Base-by-base conservation (phyloP, 139 green algal genomes). In the Chlorokybus atmophyticus region DNA sequence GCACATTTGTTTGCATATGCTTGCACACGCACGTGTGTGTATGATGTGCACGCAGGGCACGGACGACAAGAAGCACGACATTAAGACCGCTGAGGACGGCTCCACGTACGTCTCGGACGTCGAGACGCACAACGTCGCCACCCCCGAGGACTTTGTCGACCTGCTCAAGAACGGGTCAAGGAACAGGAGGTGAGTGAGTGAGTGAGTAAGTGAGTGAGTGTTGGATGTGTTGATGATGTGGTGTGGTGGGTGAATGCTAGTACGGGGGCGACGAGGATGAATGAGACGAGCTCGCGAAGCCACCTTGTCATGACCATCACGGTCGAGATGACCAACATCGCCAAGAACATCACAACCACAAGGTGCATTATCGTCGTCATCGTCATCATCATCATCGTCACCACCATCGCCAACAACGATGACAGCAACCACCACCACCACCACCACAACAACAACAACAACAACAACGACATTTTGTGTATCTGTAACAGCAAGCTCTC, bases 401-500 rank as follows among this genome's bases (percentile, higher is more conserved):
- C 19, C 7, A 29, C 56, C 4, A 65, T 55, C 19, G 42, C 35
- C 23, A 55, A 69, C 44, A 67, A 65, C 51, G 28, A 74, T n/a
- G n/a, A n/a, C n/a, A n/a, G n/a, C n/a, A n/a, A n/a, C n/a, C n/a
- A n/a, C n/a, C n/a, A n/a, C n/a, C n/a, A n/a, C n/a, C n/a, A n/a
- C n/a, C n/a, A n/a, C n/a, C n/a, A n/a, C n/a, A n/a, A n/a, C n/a
- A n/a, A 39, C 75, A n/a, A n/a, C n/a, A n/a, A n/a, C n/a, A n/a
- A n/a, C n/a, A n/a, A n/a, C n/a, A n/a, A n/a, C n/a, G n/a, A n/a
- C n/a, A n/a, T n/a, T n/a, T n/a, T n/a, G n/a, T n/a, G n/a, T n/a
- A n/a, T n/a, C n/a, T n/a, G n/a, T n/a, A n/a, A 89, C 32, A 87
- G 85, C 52, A 94, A 93, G 77, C 83, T 98, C 25, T 86, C 88